A percentile compares a stretch with the other conserved stretches of the same genome.
Evolutionary conservation across 371 early-diverging fungal genomes (phyloP).

Genomic region (Ordospora colligata): DNA sequence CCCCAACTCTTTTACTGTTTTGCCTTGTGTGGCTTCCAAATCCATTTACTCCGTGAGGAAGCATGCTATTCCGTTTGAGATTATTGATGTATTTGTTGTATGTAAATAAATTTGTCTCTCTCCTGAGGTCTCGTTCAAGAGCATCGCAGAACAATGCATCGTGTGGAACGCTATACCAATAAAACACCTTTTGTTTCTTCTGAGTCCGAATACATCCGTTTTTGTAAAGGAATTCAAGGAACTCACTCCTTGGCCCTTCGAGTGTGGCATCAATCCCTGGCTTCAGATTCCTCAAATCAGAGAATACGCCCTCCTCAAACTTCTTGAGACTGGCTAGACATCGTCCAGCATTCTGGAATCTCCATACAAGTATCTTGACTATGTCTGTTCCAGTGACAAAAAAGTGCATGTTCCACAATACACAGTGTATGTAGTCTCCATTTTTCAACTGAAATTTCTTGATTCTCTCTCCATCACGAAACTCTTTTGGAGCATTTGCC

Average conservation of each 20-base stretch:
- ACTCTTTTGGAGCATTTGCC: conserved; percentile 61
- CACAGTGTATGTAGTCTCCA: conserved; percentile 62
- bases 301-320: conserved; percentile 96
- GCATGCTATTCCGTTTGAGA: background rate
- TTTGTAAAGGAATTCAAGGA: conserved; percentile 89
- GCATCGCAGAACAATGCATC: conserved; percentile 90
- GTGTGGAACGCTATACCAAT: conserved; percentile 91
- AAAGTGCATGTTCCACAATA: conserved; percentile 62
- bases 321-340: conserved; percentile 81
- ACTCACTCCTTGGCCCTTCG: conserved; percentile 84
- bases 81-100: conserved; percentile 56
- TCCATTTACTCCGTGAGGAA: background rate
- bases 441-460: conserved; percentile 62
- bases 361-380: conserved; percentile 79
- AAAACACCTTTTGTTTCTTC: conserved; percentile 96
- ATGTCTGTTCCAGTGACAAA: conserved; percentile 84
- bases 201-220: conserved; percentile 94
- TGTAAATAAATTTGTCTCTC: conserved; percentile 65
- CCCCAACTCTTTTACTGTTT: background rate
- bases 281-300: conserved; percentile 87
- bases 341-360: conserved; percentile 77
- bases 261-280: conserved; percentile 87
- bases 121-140: conserved; percentile 87
- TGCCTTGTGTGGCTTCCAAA: conserved; percentile 15
- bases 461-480: conserved; percentile 60